phyloP scores from a whole-genome alignment of 2,329 filamentous ascomycete species.

The Chalaropsis ovoidea region DNA sequence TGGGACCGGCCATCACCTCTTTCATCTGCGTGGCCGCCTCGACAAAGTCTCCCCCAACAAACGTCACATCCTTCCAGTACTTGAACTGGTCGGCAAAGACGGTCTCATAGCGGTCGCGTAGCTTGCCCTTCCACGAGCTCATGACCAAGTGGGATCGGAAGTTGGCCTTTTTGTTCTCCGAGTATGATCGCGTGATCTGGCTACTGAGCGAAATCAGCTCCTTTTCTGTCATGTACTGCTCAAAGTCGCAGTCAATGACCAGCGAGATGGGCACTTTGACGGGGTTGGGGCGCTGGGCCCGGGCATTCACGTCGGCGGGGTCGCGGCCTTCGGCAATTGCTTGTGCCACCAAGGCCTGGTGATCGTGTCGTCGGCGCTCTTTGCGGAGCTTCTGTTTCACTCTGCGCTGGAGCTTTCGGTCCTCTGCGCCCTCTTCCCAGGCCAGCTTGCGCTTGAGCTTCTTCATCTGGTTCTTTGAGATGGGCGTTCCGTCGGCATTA shows the following conservation, averaged over 20 bases:
- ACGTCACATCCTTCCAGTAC: slow-evolving; percentile 68
- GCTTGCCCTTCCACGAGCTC: slow-evolving; percentile 63
- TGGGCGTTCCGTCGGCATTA: slow-evolving; percentile 26
- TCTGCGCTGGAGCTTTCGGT: slow-evolving; percentile 45
- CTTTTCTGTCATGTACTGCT: slow-evolving; percentile 76
- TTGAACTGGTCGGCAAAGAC: slow-evolving; percentile 60
- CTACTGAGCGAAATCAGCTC: slow-evolving; percentile 73
- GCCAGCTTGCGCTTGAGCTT: slow-evolving; percentile 60
- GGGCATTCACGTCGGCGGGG: slow-evolving; percentile 32
- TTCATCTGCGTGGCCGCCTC: slow-evolving; percentile 56
- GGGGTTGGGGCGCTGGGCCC: slow-evolving; percentile 31
- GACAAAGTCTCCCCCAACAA: slow-evolving; percentile 65
- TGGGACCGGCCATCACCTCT: slow-evolving; percentile 51
- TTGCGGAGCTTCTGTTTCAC: slow-evolving; percentile 44
- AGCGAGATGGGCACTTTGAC: slow-evolving; percentile 64
- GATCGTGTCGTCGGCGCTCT: slow-evolving; percentile 42
- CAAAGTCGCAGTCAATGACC: slow-evolving; percentile 85
- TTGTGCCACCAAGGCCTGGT: slow-evolving; percentile 41
- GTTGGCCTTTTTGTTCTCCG: slow-evolving; percentile 63
- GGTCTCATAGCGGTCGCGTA: slow-evolving; percentile 71
- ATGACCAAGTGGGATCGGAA: slow-evolving; percentile 65
- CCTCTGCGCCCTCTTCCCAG: slow-evolving; percentile 64
- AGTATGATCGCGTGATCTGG: slow-evolving; percentile 81
- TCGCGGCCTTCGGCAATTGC: slow-evolving; percentile 37
- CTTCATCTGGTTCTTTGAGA: slow-evolving; percentile 84